These are phyloP conservation scores for Ceriops zippeliana DNA, from an alignment of 345 rosid species.

Conservation along the genomic window DNA sequence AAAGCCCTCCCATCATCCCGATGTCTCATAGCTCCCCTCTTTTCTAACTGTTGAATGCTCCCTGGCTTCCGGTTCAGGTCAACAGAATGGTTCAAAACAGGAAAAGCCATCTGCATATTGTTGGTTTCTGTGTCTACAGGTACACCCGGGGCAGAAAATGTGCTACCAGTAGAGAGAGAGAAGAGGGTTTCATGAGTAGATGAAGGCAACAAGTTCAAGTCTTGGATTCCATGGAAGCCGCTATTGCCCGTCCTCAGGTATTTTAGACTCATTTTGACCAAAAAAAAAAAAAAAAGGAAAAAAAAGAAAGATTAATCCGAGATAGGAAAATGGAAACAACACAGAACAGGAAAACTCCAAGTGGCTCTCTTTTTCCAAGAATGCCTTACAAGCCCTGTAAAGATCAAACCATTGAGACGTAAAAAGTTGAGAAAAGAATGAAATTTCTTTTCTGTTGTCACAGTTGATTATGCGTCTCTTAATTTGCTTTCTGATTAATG, in stretches of 20 bases:
- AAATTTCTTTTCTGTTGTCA: conserved; percentile 2
- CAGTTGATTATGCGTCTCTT: not conserved
- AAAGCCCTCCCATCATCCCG: conserved; percentile 17
- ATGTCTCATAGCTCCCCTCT: conserved; percentile 21
- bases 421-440: not conserved
- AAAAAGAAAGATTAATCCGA: not conserved
- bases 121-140: conserved; percentile 4
- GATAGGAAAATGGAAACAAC: not conserved
- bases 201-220: conserved; percentile 26
- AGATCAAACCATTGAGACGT: not conserved
- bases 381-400: conserved; percentile 7
- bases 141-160: conserved; percentile 14
- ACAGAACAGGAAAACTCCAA: not conserved
- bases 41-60: conserved; percentile 20
- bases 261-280: conserved; percentile 34
- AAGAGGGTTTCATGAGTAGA: conserved; percentile 15
- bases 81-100: conserved; percentile 26
- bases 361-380: not conserved
- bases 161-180: conserved; percentile 14
- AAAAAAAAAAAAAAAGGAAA: not conserved
- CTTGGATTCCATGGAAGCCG: conserved; percentile 23
- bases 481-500: not conserved
- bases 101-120: conserved; percentile 32
- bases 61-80: conserved; percentile 15
- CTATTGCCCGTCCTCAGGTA: conserved; percentile 13